phyloP scores from a whole-genome alignment of 129 eudicot genomes.

The Tanacetum coccineum region DNA sequence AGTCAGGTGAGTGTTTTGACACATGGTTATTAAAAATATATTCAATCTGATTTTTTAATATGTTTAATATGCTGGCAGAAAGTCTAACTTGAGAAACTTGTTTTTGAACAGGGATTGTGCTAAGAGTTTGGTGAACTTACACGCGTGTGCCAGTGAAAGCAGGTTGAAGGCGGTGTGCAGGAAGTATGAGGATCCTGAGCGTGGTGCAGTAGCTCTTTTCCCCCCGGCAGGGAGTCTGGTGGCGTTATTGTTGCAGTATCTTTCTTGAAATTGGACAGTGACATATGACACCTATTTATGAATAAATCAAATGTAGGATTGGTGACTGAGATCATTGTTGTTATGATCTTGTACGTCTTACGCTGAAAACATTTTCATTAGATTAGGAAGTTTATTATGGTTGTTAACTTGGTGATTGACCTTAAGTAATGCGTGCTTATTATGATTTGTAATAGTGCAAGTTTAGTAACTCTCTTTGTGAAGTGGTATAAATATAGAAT shows the following conservation, averaged over 20 bases:
- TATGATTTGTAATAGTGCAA: too few species aligned
- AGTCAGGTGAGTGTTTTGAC: slow-evolving; percentile 36
- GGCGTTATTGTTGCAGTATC: not conserved
- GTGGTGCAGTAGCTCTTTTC: slow-evolving; percentile 45
- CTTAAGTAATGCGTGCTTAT: too few species aligned
- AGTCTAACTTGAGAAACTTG: not conserved
- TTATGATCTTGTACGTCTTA: slow-evolving; percentile 16
- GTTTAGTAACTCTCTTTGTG: too few species aligned
- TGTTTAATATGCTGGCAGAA: not conserved
- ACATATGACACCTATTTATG: too few species aligned
- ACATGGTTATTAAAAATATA: not conserved
- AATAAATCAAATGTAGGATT: too few species aligned
- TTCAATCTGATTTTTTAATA: not conserved
- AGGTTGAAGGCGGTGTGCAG: slow-evolving; percentile 46
- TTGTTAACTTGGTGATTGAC: too few species aligned
- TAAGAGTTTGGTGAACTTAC: slow-evolving; percentile 44
- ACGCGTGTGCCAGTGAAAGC: slow-evolving; percentile 41
- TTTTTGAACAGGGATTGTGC: slow-evolving; percentile 50
- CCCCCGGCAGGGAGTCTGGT: slow-evolving; percentile 41
- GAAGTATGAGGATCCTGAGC: slow-evolving; percentile 44
- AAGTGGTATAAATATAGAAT: too few species aligned
- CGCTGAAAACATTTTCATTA: not conserved
- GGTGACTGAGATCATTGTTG: slow-evolving; percentile 28
- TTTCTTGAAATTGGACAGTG: too few species aligned
- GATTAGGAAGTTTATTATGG: slow-evolving; percentile 14